A percentile compares a stretch with the other conserved stretches of the same genome.
phyloP scores from a whole-genome alignment of 225 moss, liverwort and hornwort species.

The Bryum argenteum region DNA sequence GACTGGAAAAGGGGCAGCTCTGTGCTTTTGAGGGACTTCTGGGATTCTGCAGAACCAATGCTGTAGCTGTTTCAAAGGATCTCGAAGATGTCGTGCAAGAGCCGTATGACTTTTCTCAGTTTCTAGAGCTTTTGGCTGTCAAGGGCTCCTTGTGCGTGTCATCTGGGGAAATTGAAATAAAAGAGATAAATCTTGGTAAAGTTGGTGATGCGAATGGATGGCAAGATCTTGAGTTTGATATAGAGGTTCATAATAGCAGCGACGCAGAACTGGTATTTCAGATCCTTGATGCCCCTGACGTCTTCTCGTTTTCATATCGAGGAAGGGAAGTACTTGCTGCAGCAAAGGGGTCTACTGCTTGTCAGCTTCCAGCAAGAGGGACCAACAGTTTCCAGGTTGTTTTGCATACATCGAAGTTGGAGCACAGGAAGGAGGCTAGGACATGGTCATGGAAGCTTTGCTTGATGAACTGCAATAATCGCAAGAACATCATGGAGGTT shows the following conservation, averaged over 20 bases:
- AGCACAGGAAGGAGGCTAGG: conserved; percentile 77
- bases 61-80: conserved; percentile 15
- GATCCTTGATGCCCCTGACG: conserved; percentile 70
- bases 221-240: conserved; percentile 82
- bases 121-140: conserved; percentile 72
- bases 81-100: conserved; percentile 30
- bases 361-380: conserved; percentile 55
- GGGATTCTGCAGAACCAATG: conserved; percentile 51
- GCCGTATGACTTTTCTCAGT: conserved; percentile 41
- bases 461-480: conserved; percentile 81
- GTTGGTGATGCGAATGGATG: conserved; percentile 94
- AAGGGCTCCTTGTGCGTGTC: conserved; percentile 79
- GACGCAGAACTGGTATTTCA: conserved; percentile 76
- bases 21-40: conserved; percentile 72
- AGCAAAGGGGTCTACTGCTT: conserved; percentile 33
- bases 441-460: conserved; percentile 78
- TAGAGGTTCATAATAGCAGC: conserved; percentile 76
- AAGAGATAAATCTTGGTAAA: conserved; percentile 79
- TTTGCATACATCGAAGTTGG: conserved; percentile 75
- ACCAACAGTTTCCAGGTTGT: conserved; percentile 53
- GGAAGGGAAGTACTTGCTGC: conserved; percentile 39
- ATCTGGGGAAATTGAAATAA: conserved; percentile 62
- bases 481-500: conserved; percentile 68
- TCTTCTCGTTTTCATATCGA: conserved; percentile 57
- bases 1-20: conserved; percentile 54